These are phyloP conservation scores for Rhizopogon rudus DNA, from an alignment of 768 basidiomycete genomes.

Conservation along the genomic window DNA sequence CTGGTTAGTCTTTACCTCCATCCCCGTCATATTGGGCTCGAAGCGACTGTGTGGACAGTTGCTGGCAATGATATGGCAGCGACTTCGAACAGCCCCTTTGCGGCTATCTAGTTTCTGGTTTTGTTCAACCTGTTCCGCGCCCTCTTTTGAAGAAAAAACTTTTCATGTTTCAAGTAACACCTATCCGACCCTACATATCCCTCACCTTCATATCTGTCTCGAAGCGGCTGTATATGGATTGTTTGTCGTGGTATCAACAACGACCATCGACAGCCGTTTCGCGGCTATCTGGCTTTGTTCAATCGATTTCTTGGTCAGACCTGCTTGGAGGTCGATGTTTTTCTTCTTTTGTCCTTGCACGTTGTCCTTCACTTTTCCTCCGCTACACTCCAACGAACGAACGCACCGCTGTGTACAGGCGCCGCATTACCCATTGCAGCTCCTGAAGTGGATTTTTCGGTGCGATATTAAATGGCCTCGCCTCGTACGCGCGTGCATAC, in stretches of 20 bases:
- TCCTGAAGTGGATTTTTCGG: constrained; percentile 28
- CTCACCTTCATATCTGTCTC: no score
- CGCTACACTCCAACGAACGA: background rate
- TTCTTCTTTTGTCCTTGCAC: background rate
- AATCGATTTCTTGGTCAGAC: background rate
- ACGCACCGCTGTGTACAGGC: constrained; percentile 28
- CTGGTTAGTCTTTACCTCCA: no score
- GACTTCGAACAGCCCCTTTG: background rate
- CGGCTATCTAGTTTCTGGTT: background rate
- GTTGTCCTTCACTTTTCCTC: background rate
- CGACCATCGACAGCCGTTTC: no score
- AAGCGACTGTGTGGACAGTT: no score
- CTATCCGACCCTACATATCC: no score
- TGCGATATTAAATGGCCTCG: constrained; percentile 17
- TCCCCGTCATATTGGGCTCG: no score
- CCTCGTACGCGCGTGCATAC: background rate
- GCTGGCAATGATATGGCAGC: no score
- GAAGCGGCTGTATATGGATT: no score
- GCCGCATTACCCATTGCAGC: constrained; percentile 24
- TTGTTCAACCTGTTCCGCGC: background rate
- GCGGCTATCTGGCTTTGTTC: background rate
- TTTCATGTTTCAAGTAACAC: no score
- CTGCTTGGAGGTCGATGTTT: no score
- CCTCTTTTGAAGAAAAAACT: no score
- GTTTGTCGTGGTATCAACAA: no score